phyloP scores from a whole-genome alignment of 1,284 basidiomycete genomes.

The Boletus austroedulis region DNA sequence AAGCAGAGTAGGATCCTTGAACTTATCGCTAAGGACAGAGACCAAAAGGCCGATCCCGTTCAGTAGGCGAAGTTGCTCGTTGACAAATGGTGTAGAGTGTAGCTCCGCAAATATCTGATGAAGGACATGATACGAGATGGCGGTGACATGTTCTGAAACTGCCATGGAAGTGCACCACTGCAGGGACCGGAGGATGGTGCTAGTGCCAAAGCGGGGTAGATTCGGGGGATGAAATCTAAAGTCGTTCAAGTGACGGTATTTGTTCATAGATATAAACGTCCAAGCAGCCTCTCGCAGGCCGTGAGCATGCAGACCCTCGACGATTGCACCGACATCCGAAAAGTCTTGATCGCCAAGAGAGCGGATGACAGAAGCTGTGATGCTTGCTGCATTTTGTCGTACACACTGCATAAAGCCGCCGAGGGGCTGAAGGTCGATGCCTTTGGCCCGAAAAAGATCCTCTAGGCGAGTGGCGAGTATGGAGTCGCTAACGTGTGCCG shows the following conservation, averaged over 20 bases:
- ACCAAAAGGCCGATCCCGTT: slow-evolving; percentile 75
- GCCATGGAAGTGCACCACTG: slow-evolving; percentile 51
- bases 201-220: slow-evolving; percentile 52
- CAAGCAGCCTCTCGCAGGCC: slow-evolving; percentile 36
- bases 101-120: slow-evolving; percentile 71
- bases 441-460: slow-evolving; percentile 38
- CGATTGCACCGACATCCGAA: slow-evolving; percentile 46
- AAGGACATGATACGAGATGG: slow-evolving; percentile 73
- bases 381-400: slow-evolving; percentile 48
- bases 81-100: slow-evolving; percentile 71
- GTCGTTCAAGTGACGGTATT: slow-evolving; percentile 47
- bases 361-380: slow-evolving; percentile 56
- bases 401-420: slow-evolving; percentile 43
- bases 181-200: slow-evolving; percentile 53
- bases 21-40: slow-evolving; percentile 53
- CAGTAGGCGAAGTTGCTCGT: slow-evolving; percentile 80
- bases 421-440: slow-evolving; percentile 32
- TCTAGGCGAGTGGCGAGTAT: slow-evolving; percentile 34
- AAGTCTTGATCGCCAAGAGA: slow-evolving; percentile 61
- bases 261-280: slow-evolving; percentile 50
- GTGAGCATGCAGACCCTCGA: slow-evolving; percentile 40
- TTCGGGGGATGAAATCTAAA: slow-evolving; percentile 60
- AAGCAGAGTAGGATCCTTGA: slow-evolving; percentile 58
- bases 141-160: slow-evolving; percentile 41
- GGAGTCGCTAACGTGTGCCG: slow-evolving; percentile 18